Conservation (phyloP, 306 rosid species). For the Hippophae rhamnoides region DNA sequence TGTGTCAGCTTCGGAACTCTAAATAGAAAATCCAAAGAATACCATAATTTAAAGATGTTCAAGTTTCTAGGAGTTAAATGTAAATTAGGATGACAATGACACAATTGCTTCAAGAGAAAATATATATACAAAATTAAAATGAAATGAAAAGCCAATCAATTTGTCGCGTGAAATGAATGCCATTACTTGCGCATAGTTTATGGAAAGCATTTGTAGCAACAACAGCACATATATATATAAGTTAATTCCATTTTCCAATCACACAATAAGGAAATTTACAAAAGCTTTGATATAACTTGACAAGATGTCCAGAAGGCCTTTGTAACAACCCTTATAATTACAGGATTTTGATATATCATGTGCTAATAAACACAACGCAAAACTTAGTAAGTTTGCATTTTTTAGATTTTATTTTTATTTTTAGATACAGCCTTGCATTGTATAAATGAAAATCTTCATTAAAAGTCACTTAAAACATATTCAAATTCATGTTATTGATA, state of each 20-base stretch:
- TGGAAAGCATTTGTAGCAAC: background rate
- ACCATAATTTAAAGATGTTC: too few species aligned
- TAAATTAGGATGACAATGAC: conserved; percentile 19
- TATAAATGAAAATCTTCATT: too few species aligned
- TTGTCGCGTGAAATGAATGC: conserved; percentile 18
- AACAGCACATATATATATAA: background rate
- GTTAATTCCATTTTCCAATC: conserved; percentile 1
- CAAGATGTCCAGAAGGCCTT: conserved; percentile 90
- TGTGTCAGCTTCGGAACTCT: too few species aligned
- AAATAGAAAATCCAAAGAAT: too few species aligned
- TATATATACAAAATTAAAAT: conserved; percentile 29
- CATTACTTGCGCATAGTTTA: conserved; percentile 11
- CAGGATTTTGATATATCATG: conserved; percentile 96
- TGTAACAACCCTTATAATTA: conserved; percentile 56
- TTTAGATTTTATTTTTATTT: too few species aligned
- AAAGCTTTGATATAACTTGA: conserved; percentile 84
- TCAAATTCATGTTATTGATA: too few species aligned
- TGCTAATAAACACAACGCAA: background rate
- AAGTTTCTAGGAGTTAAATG: too few species aligned
- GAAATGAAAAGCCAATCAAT: conserved; percentile 13
- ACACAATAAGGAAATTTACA: conserved; percentile 26
- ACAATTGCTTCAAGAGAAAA: conserved; percentile 1
- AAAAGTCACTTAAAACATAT: too few species aligned
- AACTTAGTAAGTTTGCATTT: too few species aligned
- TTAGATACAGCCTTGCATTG: too few species aligned